phyloP scores from a whole-genome alignment of 805 yeast genomes.

The Pichia californica region DNA sequence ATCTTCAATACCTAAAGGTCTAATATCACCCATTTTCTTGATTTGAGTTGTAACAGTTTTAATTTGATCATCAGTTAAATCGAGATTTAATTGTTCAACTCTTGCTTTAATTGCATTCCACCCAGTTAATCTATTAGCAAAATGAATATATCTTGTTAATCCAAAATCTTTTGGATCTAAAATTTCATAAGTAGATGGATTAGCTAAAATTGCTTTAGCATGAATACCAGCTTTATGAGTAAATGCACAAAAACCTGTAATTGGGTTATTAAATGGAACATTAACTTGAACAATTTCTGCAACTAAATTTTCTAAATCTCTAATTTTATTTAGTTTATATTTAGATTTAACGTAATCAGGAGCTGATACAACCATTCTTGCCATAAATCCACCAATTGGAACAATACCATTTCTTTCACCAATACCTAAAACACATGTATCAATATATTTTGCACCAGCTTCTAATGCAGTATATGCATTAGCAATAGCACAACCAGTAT shows the following conservation, averaged over 20 bases:
- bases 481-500: conserved; percentile 59
- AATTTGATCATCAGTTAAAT: conserved; percentile 50
- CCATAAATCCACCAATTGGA: conserved; percentile 57
- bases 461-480: conserved; percentile 58
- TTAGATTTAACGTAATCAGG: conserved; percentile 53
- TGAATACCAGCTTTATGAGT: conserved; percentile 62
- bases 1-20: conserved; percentile 54
- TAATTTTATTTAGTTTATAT: conserved; percentile 47
- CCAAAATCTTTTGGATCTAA: conserved; percentile 54
- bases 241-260: conserved; percentile 59
- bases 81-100: conserved; percentile 53
- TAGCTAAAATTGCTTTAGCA: conserved; percentile 56
- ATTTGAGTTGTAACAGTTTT: conserved; percentile 50
- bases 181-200: conserved; percentile 58
- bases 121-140: conserved; percentile 55
- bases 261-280: conserved; percentile 56
- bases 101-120: conserved; percentile 59
- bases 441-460: conserved; percentile 56
- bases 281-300: conserved; percentile 55
- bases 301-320: conserved; percentile 53
- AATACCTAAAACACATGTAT: conserved; percentile 53
- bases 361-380: conserved; percentile 57
- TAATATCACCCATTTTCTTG: conserved; percentile 52
- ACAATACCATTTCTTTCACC: conserved; percentile 62
- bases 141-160: conserved; percentile 53